phyloP scores from a whole-genome alignment of 768 basidiomycete species.

The Pleurotus pulmonarius region DNA sequence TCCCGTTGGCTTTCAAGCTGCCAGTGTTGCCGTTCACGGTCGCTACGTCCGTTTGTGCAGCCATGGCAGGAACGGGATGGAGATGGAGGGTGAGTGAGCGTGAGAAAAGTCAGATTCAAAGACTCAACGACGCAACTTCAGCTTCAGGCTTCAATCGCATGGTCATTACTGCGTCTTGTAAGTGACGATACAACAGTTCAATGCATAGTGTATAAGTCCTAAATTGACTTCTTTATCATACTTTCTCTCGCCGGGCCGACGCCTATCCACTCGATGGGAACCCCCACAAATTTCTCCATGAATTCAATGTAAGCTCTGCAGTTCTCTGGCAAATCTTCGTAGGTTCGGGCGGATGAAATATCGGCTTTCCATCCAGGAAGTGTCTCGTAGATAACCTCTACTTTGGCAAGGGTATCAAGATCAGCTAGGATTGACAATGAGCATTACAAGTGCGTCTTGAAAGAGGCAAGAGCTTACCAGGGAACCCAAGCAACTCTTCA shows the following conservation, averaged over 20 bases:
- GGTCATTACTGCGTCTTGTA: not conserved
- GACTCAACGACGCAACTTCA: not conserved
- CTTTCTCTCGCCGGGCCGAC: conserved; percentile 84
- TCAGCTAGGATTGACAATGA: conserved; percentile 47
- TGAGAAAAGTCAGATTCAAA: not conserved
- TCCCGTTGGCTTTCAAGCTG: conserved; percentile 28
- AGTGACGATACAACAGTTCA: not conserved
- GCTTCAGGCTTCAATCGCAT: not conserved
- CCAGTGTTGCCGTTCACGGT: conserved; percentile 4
- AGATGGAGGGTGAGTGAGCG: not conserved
- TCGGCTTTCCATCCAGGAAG: conserved; percentile 88
- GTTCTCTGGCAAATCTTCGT: conserved; percentile 75
- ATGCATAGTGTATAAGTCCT: not conserved
- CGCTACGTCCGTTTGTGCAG: conserved; percentile 8
- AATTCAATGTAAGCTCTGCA: conserved; percentile 86
- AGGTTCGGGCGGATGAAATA: conserved; percentile 61
- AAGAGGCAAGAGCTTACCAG: conserved; percentile 50
- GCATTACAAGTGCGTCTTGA: too few relatives aligned
- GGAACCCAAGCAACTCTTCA: conserved; percentile 78
- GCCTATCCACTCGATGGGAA: conserved; percentile 89
- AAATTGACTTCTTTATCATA: conserved; percentile 44
- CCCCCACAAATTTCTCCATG: conserved; percentile 71
- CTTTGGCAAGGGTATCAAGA: conserved; percentile 72
- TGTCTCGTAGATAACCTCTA: conserved; percentile 84
- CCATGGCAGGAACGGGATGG: not conserved